Conservation (phyloP, 2,329 filamentous ascomycete genomes). For the Leptographium wingfieldii region DNA sequence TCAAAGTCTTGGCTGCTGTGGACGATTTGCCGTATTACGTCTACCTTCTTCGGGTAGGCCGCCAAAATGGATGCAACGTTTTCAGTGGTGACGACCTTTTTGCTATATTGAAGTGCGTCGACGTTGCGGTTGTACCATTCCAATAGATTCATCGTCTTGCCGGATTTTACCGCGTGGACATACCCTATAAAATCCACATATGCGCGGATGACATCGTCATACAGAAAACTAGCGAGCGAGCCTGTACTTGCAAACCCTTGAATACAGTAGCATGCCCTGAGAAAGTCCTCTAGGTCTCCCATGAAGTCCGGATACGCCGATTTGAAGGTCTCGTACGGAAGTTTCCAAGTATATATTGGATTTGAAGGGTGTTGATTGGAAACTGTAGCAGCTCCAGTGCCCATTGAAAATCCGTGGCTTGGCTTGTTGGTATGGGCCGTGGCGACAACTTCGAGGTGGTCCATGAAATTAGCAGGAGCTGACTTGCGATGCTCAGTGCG, state of each 20-base stretch:
- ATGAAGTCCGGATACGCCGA: slow-evolving; percentile 29
- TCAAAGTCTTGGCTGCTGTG: background rate
- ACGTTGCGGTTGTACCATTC: slow-evolving; percentile 27
- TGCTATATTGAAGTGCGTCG: slow-evolving; percentile 13
- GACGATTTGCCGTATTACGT: background rate
- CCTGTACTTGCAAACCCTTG: slow-evolving; percentile 25
- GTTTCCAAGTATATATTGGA: slow-evolving; percentile 5
- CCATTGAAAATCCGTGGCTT: too few relatives aligned
- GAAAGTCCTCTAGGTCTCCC: slow-evolving; percentile 28
- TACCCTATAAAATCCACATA: slow-evolving; percentile 33
- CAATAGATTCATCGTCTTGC: slow-evolving; percentile 11
- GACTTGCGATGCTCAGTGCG: background rate
- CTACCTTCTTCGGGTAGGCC: slow-evolving; percentile 9
- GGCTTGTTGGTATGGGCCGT: background rate
- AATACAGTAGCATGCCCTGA: slow-evolving; percentile 29
- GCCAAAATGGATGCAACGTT: slow-evolving; percentile 9
- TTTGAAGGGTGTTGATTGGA: background rate
- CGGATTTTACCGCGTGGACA: slow-evolving; percentile 13
- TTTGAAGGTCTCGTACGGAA: slow-evolving; percentile 25
- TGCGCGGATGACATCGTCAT: slow-evolving; percentile 38
- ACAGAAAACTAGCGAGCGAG: slow-evolving; percentile 29
- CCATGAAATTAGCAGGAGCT: background rate
- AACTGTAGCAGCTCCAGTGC: background rate
- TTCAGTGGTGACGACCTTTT: slow-evolving; percentile 14
- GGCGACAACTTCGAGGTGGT: background rate